These are phyloP conservation scores for Alternaria ventricosa DNA, from an alignment of 2,329 filamentous ascomycete species.

Conservation along the genomic window DNA sequence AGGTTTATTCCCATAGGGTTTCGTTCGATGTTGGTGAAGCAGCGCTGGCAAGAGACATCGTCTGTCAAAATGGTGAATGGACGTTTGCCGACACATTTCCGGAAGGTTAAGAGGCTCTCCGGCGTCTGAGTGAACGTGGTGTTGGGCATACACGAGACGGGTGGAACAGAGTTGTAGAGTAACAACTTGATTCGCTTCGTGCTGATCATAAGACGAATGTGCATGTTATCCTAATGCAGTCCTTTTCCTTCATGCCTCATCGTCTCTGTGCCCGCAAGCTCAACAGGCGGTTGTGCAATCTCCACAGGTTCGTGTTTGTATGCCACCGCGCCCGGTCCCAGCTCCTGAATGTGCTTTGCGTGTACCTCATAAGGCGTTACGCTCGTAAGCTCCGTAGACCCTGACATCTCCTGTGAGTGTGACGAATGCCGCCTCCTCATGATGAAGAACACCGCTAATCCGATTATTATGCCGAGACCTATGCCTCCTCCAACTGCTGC, in stretches of 20 bases:
- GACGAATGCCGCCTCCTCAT: not conserved
- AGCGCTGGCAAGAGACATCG: not conserved
- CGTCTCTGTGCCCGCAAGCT: conserved; percentile 3
- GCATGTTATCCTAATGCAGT: not conserved
- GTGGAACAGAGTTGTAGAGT: too few species aligned
- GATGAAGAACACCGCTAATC: conserved; percentile 1
- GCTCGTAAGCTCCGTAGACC: not conserved
- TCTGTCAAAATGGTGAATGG: not conserved
- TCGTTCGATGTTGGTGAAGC: not conserved
- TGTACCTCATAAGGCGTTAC: not conserved
- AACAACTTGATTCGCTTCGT: not conserved
- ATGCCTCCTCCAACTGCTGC: conserved; percentile 4
- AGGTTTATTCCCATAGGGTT: not conserved
- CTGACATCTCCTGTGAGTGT: not conserved
- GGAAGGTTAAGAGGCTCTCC: too few species aligned
- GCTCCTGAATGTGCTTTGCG: conserved; percentile 4
- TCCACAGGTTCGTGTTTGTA: conserved; percentile 7
- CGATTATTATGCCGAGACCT: not conserved
- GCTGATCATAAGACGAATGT: not conserved
- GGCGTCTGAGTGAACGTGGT: too few species aligned
- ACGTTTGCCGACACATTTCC: not conserved
- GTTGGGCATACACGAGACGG: too few species aligned
- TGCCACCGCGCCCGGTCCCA: not conserved
- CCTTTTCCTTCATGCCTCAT: not conserved
- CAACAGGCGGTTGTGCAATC: conserved; percentile 5